phyloP scores from a whole-genome alignment of 148 eudicot genomes.

The Cornus kousa region DNA sequence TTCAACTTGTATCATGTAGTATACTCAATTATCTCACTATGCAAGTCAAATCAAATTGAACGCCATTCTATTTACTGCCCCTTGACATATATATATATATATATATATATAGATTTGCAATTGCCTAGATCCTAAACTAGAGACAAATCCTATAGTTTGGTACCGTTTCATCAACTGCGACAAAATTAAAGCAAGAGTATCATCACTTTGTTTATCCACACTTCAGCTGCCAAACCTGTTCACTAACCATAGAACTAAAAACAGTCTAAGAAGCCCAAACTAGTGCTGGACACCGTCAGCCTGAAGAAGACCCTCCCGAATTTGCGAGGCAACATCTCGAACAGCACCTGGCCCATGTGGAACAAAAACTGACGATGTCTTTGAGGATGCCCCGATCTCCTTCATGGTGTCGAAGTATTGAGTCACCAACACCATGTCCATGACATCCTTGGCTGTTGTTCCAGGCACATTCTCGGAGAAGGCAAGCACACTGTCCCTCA shows the following conservation, averaged over 20 bases:
- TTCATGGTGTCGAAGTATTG: constrained; percentile 52
- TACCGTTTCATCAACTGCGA: too few species aligned
- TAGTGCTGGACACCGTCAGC: constrained; percentile 13
- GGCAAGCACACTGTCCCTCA: constrained; percentile 51
- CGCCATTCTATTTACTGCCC: too few species aligned
- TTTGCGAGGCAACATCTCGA: constrained; percentile 36
- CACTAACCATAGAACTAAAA: not conserved
- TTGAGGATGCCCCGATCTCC: constrained; percentile 49
- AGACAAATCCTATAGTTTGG: too few species aligned
- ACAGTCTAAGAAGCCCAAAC: not conserved
- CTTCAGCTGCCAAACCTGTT: not conserved
- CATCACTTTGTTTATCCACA: not conserved
- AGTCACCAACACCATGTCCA: constrained; percentile 58
- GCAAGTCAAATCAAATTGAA: too few species aligned
- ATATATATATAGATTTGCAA: too few species aligned
- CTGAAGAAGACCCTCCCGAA: constrained; percentile 42
- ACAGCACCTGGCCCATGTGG: constrained; percentile 53
- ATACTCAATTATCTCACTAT: too few species aligned
- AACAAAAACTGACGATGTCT: constrained; percentile 48
- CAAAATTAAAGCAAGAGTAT: not conserved
- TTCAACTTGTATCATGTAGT: too few species aligned
- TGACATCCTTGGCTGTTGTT: constrained; percentile 50
- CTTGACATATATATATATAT: too few species aligned
- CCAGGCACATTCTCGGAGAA: constrained; percentile 58
- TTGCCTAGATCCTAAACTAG: not conserved